A percentile compares a stretch with the other conserved stretches of the same genome.
These are phyloP conservation scores for Metschnikowia reukaufii DNA, from an alignment of 805 yeast genomes.

Conservation along the genomic window DNA sequence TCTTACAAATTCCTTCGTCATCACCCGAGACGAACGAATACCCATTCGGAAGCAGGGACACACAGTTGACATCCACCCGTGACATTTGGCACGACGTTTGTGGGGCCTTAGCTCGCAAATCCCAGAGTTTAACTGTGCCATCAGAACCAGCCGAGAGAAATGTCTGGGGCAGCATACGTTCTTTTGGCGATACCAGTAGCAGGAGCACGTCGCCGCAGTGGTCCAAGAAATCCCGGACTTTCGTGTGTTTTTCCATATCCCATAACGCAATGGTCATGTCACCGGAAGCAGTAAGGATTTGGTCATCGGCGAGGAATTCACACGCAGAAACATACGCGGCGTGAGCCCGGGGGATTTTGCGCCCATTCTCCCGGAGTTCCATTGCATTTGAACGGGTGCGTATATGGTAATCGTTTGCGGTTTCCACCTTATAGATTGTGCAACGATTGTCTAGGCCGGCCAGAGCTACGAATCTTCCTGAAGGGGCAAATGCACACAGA, in stretches of 20 bases:
- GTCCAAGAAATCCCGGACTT: slow-evolving; percentile 55
- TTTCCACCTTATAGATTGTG: slow-evolving; percentile 54
- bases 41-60: slow-evolving; percentile 68
- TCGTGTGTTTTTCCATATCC: slow-evolving; percentile 68
- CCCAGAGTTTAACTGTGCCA: slow-evolving; percentile 69
- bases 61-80: slow-evolving; percentile 59
- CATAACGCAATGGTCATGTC: slow-evolving; percentile 78
- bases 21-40: slow-evolving; percentile 71
- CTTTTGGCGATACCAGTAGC: slow-evolving; percentile 25
- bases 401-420: not conserved
- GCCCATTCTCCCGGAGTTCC: slow-evolving; percentile 15
- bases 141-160: slow-evolving; percentile 71
- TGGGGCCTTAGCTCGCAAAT: slow-evolving; percentile 42
- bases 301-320: slow-evolving; percentile 58
- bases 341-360: slow-evolving; percentile 54
- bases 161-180: slow-evolving; percentile 11
- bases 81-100: slow-evolving; percentile 55
- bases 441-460: slow-evolving; percentile 84
- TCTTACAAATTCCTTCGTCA: slow-evolving; percentile 70
- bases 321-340: slow-evolving; percentile 77
- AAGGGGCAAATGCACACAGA: slow-evolving; percentile 70
- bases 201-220: slow-evolving; percentile 73
- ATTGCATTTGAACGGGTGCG: slow-evolving; percentile 5
- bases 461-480: slow-evolving; percentile 64
- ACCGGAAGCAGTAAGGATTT: slow-evolving; percentile 71